Evolutionary conservation across 805 yeast genomes (phyloP).

Genomic region (Ogataea methanolica): DNA sequence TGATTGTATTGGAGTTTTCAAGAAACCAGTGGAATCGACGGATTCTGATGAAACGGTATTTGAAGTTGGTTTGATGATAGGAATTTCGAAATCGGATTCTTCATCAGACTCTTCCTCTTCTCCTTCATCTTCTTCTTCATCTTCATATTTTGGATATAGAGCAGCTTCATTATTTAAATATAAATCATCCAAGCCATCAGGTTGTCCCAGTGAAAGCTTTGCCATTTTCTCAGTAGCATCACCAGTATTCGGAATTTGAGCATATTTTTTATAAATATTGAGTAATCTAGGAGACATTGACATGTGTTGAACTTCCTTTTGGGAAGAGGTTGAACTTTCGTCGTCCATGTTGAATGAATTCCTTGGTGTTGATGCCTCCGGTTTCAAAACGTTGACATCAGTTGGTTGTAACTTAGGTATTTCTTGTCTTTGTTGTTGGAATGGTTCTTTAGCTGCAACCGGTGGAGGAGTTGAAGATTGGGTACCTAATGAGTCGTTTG

Average conservation of each 20-base stretch:
- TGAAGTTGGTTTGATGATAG: conserved; percentile 12
- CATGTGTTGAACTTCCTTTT: neutral
- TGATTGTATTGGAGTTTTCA: neutral
- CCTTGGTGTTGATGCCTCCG: neutral
- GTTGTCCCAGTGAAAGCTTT: neutral
- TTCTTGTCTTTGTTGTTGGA: neutral
- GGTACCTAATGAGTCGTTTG: neutral
- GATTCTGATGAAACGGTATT: neutral
- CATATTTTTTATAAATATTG: conserved; percentile 30
- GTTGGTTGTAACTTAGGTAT: neutral
- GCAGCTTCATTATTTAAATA: conserved; percentile 10
- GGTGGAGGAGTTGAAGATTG: neutral
- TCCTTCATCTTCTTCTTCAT: conserved; percentile 4
- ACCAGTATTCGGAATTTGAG: conserved; percentile 24
- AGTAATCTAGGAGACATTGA: conserved; percentile 25
- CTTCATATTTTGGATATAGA: neutral
- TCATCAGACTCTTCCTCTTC: conserved; percentile 13
- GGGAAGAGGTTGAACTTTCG: neutral
- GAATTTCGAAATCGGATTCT: conserved; percentile 20
- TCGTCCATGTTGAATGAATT: neutral
- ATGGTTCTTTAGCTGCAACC: neutral
- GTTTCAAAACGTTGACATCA: neutral
- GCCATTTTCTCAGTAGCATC: conserved; percentile 1
- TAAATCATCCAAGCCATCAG: conserved; percentile 12
- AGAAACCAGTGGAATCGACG: neutral